A percentile compares a stretch with the other conserved stretches of the same genome.
phyloP scores from a whole-genome alignment of 73 alveolate species.

The Halteria grandinella region DNA sequence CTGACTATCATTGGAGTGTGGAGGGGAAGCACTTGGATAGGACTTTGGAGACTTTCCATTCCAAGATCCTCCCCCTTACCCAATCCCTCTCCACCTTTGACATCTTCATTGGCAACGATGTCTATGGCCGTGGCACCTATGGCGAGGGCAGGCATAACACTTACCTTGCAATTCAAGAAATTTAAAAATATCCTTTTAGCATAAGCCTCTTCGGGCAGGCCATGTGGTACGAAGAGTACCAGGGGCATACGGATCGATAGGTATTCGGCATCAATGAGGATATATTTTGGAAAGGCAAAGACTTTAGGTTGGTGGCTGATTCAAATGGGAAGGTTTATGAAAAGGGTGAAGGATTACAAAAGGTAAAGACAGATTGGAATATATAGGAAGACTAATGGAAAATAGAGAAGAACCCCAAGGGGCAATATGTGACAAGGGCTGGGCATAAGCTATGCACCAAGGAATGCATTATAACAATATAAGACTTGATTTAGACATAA shows the following conservation, averaged over 20 bases:
- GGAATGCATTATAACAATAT: not conserved
- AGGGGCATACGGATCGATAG: slow-evolving; percentile 22
- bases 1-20: slow-evolving; percentile 78
- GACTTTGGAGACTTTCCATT: slow-evolving; percentile 25
- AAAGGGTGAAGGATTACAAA: not conserved
- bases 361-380: slow-evolving; percentile 7
- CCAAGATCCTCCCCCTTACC: not conserved
- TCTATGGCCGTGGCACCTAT: slow-evolving; percentile 82
- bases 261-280: slow-evolving; percentile 58
- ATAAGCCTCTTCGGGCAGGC: slow-evolving; percentile 79
- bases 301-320: slow-evolving; percentile 36
- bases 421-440: not conserved
- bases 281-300: slow-evolving; percentile 75
- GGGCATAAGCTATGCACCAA: not conserved
- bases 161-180: slow-evolving; percentile 66
- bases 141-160: slow-evolving; percentile 79
- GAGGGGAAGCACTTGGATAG: slow-evolving; percentile 29
- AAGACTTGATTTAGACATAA: not conserved
- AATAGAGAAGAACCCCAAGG: not conserved
- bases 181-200: slow-evolving; percentile 43
- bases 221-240: slow-evolving; percentile 60
- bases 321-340: slow-evolving; percentile 13
- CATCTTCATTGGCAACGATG: slow-evolving; percentile 75
- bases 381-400: not conserved
- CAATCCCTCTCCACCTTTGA: slow-evolving; percentile 27